These are phyloP conservation scores for Kwoniella newhampshirensis DNA, from an alignment of 768 basidiomycete species.

Conservation along the genomic window DNA sequence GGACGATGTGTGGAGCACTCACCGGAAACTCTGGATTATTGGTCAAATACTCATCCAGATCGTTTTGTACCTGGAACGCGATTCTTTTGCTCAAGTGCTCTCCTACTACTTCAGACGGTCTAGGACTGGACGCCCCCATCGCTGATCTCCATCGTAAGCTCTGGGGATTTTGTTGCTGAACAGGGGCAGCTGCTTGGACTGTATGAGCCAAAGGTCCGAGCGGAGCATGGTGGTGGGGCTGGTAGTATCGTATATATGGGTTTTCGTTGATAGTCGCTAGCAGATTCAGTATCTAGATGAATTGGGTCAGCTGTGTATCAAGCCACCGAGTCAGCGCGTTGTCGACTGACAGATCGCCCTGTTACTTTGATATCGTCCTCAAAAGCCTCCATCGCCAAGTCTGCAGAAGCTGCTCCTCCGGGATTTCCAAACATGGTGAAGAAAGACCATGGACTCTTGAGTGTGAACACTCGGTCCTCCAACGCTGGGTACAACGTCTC, in stretches of 20 bases:
- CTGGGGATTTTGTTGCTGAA: constrained; percentile 25
- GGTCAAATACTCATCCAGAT: constrained; percentile 83
- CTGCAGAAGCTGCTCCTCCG: constrained; percentile 65
- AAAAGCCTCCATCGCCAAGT: constrained; percentile 68
- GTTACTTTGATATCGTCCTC: constrained; percentile 80
- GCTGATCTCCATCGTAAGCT: constrained; percentile 51
- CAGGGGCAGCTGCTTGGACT: constrained; percentile 22
- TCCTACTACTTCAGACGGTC: constrained; percentile 58
- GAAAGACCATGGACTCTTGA: constrained; percentile 75
- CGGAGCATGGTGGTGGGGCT: constrained; percentile 76
- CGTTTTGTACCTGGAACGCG: constrained; percentile 78
- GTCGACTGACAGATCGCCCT: constrained; percentile 51
- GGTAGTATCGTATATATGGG: constrained; percentile 89
- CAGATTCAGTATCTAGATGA: constrained; percentile 70
- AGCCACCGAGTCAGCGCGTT: not conserved
- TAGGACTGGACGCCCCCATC: constrained; percentile 31
- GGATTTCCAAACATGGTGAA: constrained; percentile 87
- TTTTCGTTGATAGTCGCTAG: constrained; percentile 88
- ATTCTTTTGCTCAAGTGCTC: constrained; percentile 79
- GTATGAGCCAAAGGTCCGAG: constrained; percentile 75
- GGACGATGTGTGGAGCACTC: constrained; percentile 46
- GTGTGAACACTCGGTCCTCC: constrained; percentile 81
- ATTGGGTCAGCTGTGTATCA: constrained; percentile 6
- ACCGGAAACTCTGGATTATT: constrained; percentile 84
- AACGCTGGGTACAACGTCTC: no score